phyloP scores from a whole-genome alignment of 202 grass and related monocot species.

The Musa balbisiana region DNA sequence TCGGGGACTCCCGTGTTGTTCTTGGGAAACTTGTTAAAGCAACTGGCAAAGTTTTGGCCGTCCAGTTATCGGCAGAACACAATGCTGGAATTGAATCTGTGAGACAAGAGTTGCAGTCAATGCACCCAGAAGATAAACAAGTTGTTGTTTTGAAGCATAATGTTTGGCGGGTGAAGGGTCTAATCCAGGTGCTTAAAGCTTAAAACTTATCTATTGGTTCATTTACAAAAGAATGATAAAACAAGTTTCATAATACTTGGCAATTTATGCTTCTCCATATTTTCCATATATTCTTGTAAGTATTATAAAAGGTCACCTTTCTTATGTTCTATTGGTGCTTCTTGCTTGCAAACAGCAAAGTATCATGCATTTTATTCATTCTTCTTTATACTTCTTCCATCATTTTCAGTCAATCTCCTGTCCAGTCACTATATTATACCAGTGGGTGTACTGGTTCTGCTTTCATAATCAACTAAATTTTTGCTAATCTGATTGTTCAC shows the following conservation, averaged over 20 bases:
- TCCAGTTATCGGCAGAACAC: conserved; percentile 89
- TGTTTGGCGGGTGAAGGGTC: conserved; percentile 94
- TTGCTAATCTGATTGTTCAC: background rate
- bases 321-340: too few relatives aligned
- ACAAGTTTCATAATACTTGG: background rate
- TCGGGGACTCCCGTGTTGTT: conserved; percentile 80
- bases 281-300: too few relatives aligned
- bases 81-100: conserved; percentile 79
- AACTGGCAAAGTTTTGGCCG: conserved; percentile 70
- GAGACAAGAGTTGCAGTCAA: conserved; percentile 74
- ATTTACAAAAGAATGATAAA: background rate
- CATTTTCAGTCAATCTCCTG: background rate
- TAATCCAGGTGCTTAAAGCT: conserved; percentile 63
- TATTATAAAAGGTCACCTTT: too few relatives aligned
- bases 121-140: conserved; percentile 71
- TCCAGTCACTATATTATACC: background rate
- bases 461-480: background rate
- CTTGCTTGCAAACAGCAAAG: background rate
- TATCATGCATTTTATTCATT: background rate
- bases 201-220: conserved; percentile 1
- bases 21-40: conserved; percentile 66
- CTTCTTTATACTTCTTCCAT: background rate
- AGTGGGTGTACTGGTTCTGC: background rate
- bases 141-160: conserved; percentile 91
- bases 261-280: background rate